Base-by-base conservation (phyloP, 2,329 filamentous ascomycete species). In the Pestalotiopsis sp. region DNA sequence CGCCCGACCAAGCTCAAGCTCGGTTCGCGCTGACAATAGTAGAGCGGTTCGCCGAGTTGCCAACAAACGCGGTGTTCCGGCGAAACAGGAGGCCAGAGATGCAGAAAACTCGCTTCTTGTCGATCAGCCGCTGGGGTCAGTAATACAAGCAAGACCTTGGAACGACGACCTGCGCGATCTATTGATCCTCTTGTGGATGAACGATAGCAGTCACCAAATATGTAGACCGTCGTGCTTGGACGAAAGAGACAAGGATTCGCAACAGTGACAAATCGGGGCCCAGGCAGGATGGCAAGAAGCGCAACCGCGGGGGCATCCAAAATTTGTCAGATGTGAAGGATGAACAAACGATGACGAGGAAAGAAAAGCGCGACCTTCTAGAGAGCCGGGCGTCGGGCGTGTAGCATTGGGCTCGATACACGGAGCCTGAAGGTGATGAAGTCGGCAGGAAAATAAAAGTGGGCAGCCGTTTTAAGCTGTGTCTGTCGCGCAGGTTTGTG, bases 371-470 rank as follows among this genome's bases (percentile, higher is more conserved):
- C 45, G 45, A n/a, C 45, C 45, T 52, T 17, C 17, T 52, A 52
- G 20, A 20, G 20, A 52, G 20, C 45, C n/a, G 45, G 45, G 45
- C 45, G 45, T 52, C 45, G 17, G 45, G 45, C 45, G 45, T 52
- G 17, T 17, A 20, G 45, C 17, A 41, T 25, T 27, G 62, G 38
- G 45, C 25, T 56, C 62, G 14, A 20, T 25, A n/a, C 17, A 14
- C 25, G 52, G 62, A 65, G 41, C 38, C 41, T 38, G 62, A 31
- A 56, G 31, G 20, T 58, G 57, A 36, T 59, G 57, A 59, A 23
- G 57, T 59, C 14, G 57, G 25, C 20, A 27, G 45, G 45, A 52
- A 52, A 52, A 59, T 13, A 59, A 59, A 59, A 59, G 57, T 59
- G 57, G 57, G 57, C 57, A 27, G 23, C 57, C 23, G 14, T 6